Evolutionary conservation across 768 basidiomycete genomes (phyloP).

Genomic region (Tulasnella sp.): DNA sequence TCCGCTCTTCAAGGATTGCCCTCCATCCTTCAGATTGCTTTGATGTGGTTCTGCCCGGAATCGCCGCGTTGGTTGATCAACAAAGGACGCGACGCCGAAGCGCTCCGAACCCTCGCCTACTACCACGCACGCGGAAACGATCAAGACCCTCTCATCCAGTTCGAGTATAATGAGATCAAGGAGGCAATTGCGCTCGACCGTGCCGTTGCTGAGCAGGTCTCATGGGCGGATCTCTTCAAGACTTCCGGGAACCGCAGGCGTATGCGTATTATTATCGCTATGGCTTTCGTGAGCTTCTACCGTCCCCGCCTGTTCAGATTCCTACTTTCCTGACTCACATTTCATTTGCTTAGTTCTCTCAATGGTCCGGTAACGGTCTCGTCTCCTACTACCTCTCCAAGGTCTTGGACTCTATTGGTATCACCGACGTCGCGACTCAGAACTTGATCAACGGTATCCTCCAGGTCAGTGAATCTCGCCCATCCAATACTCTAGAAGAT

Average conservation of each 20-base stretch:
- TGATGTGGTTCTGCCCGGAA: constrained; percentile 66
- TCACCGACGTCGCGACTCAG: constrained; percentile 31
- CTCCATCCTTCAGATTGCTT: constrained; percentile 48
- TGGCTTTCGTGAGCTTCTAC: constrained; percentile 4
- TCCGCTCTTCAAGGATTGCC: constrained; percentile 64
- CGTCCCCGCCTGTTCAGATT: no score
- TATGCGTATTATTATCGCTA: constrained; percentile 48
- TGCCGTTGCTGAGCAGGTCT: constrained; percentile 44
- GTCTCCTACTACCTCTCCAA: constrained; percentile 59
- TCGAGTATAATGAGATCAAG: constrained; percentile 73
- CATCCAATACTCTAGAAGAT: background rate
- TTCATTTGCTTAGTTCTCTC: constrained; percentile 34
- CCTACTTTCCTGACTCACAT: no score
- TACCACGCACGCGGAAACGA: constrained; percentile 70
- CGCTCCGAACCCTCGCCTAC: constrained; percentile 55
- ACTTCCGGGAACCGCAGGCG: constrained; percentile 65
- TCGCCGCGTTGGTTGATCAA: constrained; percentile 64
- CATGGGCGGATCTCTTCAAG: constrained; percentile 56
- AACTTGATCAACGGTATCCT: constrained; percentile 78
- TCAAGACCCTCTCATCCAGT: constrained; percentile 26
- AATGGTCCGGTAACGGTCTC: constrained; percentile 49
- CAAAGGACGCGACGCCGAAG: constrained; percentile 60
- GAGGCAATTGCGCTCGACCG: constrained; percentile 47
- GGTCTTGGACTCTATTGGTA: constrained; percentile 39
- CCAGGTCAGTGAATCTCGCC: constrained; percentile 21